These are phyloP conservation scores for Crotalaria pallida DNA, from an alignment of 306 rosid species.

Conservation along the genomic window DNA sequence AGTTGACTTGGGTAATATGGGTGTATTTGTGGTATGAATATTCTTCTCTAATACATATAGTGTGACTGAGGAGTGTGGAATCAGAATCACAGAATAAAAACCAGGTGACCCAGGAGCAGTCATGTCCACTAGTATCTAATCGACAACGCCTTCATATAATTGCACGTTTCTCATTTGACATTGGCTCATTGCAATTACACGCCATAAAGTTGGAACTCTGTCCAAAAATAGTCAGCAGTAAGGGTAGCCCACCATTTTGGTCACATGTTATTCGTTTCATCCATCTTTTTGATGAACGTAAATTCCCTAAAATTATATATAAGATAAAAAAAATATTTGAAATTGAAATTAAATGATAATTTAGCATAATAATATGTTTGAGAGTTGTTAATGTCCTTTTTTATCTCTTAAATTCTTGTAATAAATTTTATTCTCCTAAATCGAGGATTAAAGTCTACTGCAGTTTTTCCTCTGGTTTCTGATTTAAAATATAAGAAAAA, in stretches of 20 bases:
- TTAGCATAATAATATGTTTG: not conserved
- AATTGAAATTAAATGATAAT: too few relatives aligned
- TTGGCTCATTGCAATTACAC: constrained; percentile 11
- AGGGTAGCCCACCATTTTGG: constrained; percentile 15
- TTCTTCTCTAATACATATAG: not conserved
- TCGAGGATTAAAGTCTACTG: too few relatives aligned
- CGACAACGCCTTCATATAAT: constrained; percentile 16
- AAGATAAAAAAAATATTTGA: too few relatives aligned
- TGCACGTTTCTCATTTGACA: constrained; percentile 12
- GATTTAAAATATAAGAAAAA: too few relatives aligned
- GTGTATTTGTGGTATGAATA: constrained; percentile 10
- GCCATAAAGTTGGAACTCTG: constrained; percentile 28
- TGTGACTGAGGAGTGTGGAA: too few relatives aligned
- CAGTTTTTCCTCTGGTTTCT: too few relatives aligned
- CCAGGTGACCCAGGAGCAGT: constrained; percentile 24
- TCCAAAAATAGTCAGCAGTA: not conserved
- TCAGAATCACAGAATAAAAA: constrained; percentile 13
- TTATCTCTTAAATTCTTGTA: too few relatives aligned
- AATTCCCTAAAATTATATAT: too few relatives aligned
- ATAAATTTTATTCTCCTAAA: too few relatives aligned
- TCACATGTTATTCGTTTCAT: not conserved
- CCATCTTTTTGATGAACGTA: too few relatives aligned
- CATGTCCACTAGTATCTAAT: constrained; percentile 36
- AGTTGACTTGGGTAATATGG: constrained; percentile 20
- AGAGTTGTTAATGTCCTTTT: too few relatives aligned